Percentiles rank a stretch among this genome's conserved stretches.
These are phyloP conservation scores for Xanthoconium separans DNA, from an alignment of 1,284 basidiomycete genomes.

Conservation along the genomic window DNA sequence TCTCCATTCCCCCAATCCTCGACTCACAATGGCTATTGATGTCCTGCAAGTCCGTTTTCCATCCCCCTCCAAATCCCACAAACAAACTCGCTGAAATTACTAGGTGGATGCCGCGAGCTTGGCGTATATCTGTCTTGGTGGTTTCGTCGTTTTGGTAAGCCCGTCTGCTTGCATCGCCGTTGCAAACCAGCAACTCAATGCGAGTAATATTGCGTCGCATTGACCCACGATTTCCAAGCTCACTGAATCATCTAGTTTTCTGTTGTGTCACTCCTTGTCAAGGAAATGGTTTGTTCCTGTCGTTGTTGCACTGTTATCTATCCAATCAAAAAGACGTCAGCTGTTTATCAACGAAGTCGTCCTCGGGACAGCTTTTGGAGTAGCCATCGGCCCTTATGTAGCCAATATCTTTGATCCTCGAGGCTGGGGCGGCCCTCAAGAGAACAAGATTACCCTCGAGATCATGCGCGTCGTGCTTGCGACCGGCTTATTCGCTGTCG, in stretches of 20 bases:
- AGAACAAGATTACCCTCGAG: constrained; percentile 74
- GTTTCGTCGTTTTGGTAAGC: constrained; percentile 69
- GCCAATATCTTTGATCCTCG: constrained; percentile 79
- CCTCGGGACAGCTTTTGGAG: constrained; percentile 80
- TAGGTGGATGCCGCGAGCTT: constrained; percentile 52
- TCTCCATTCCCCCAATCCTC: background rate
- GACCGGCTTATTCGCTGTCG: constrained; percentile 70
- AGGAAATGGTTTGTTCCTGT: constrained; percentile 59
- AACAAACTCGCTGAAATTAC: constrained; percentile 14
- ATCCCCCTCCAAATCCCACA: background rate
- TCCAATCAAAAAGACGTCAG: constrained; percentile 29
- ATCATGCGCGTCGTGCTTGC: constrained; percentile 70
- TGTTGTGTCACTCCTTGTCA: constrained; percentile 77
- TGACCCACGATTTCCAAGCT: background rate
- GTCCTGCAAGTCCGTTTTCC: constrained; percentile 27
- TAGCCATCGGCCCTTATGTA: constrained; percentile 73
- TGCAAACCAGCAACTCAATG: background rate
- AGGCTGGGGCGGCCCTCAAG: constrained; percentile 61
- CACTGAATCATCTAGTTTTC: constrained; percentile 56
- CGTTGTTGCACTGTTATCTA: background rate
- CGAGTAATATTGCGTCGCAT: background rate
- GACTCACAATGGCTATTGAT: constrained; percentile 16
- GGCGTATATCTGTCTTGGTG: constrained; percentile 75
- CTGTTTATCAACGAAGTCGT: constrained; percentile 93
- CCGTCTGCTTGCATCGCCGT: background rate